A percentile compares a stretch with the other conserved stretches of the same genome.
These are phyloP conservation scores for Sequoia sempervirens DNA, from an alignment of 75 land plant species.

Conservation along the genomic window DNA sequence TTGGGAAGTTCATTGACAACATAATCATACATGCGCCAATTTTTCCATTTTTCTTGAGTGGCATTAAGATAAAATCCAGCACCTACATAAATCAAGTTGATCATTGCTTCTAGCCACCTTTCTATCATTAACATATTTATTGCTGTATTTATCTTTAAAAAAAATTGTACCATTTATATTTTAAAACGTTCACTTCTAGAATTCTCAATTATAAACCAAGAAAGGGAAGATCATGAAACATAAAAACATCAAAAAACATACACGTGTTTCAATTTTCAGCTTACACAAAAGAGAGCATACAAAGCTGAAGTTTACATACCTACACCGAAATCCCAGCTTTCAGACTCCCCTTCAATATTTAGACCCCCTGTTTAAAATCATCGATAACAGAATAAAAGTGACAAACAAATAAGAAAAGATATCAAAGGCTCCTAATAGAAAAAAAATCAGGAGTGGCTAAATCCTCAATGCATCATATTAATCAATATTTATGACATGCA, in stretches of 20 bases:
- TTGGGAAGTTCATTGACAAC: constrained; percentile 85
- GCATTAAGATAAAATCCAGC: constrained; percentile 99
- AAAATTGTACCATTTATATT: background rate
- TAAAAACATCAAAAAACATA: constrained; percentile 7
- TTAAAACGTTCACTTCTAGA: background rate
- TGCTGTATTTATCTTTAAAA: background rate
- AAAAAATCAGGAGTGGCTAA: background rate
- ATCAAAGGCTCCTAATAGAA: background rate
- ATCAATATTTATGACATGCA: background rate
- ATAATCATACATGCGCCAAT: constrained; percentile 98
- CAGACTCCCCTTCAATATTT: constrained; percentile 91
- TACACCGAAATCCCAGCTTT: constrained; percentile 98
- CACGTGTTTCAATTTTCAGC: background rate
- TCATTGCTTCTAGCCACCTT: background rate
- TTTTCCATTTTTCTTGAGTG: constrained; percentile 94
- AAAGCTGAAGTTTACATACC: constrained; percentile 37
- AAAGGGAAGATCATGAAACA: background rate
- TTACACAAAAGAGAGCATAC: background rate
- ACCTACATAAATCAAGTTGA: constrained; percentile 35
- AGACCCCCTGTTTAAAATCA: constrained; percentile 66
- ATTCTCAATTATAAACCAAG: background rate
- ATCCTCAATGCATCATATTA: background rate
- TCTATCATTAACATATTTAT: background rate
- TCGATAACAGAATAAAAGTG: background rate
- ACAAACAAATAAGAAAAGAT: background rate